phyloP scores from a whole-genome alignment of 2,329 filamentous ascomycete genomes.

The Claviceps sorghi region DNA sequence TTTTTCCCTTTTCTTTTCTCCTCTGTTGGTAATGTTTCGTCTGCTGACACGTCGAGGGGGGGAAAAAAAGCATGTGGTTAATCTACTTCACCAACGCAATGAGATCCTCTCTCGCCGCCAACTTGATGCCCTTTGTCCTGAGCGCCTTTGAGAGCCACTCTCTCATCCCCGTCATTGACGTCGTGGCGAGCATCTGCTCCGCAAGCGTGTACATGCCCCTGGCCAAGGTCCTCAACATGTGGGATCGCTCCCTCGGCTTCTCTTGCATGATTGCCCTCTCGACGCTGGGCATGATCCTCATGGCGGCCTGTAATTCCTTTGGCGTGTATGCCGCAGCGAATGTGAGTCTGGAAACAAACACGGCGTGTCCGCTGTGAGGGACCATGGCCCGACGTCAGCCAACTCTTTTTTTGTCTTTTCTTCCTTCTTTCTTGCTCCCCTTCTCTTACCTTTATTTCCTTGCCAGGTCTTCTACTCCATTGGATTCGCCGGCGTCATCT shows the following conservation, averaged over 20 bases:
- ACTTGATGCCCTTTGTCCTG: not conserved
- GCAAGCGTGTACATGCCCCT: conserved; percentile 48
- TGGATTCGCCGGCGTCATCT: conserved; percentile 44
- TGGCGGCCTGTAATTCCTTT: conserved; percentile 37
- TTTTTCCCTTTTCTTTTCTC: not conserved
- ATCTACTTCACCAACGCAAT: conserved; percentile 4
- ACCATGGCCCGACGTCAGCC: too few relatives aligned
- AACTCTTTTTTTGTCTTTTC: too few relatives aligned
- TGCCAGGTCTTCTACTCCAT: conserved; percentile 44
- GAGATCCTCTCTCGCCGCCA: conserved; percentile 1
- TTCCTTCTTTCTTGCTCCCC: not conserved
- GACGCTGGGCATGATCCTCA: conserved; percentile 39
- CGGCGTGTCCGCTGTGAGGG: too few relatives aligned
- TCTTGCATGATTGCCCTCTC: conserved; percentile 35
- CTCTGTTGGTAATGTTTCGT: not conserved
- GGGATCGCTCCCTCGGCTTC: conserved; percentile 47
- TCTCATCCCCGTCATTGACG: conserved; percentile 35
- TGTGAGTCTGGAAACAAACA: too few relatives aligned
- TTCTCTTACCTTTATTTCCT: not conserved
- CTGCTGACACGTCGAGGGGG: not conserved
- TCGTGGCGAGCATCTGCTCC: conserved; percentile 37
- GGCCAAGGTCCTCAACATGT: conserved; percentile 47
- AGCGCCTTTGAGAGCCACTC: conserved; percentile 38
- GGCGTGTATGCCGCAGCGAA: conserved; percentile 36
- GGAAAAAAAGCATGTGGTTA: conserved; percentile 3